Conservation (phyloP, 192 early-diverging fungal species). For the Podila epicladia region DNA sequence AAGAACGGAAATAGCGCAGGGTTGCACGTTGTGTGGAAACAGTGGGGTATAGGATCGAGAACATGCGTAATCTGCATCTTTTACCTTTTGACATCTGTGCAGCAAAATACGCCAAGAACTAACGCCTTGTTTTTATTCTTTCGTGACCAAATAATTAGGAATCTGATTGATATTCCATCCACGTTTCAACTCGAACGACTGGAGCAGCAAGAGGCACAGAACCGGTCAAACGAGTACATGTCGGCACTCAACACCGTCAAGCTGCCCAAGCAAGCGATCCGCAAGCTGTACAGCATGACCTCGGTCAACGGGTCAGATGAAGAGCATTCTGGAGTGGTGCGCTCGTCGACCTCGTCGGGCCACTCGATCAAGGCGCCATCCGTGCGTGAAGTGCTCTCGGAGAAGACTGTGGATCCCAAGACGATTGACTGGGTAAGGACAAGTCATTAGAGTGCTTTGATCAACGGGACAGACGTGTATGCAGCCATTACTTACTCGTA, state of each 20-base stretch:
- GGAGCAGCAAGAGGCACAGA: conserved; percentile 39
- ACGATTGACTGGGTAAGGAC: conserved; percentile 41
- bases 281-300: conserved; percentile 40
- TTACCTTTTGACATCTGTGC: not conserved
- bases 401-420: conserved; percentile 44
- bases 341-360: conserved; percentile 30
- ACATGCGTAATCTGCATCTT: no score
- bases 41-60: no score
- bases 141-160: conserved; percentile 8
- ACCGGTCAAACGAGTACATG: conserved; percentile 40
- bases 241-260: conserved; percentile 43
- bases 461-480: no score
- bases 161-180: conserved; percentile 50
- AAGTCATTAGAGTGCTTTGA: not conserved
- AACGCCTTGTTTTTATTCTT: not conserved
- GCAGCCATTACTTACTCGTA: not conserved
- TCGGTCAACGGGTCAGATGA: conserved; percentile 20
- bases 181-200: conserved; percentile 43
- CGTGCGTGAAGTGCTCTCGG: conserved; percentile 40
- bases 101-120: not conserved
- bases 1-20: no score
- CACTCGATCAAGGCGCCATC: conserved; percentile 43
- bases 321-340: not conserved
- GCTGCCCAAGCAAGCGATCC: conserved; percentile 38
- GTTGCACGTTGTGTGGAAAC: no score